phyloP scores from a whole-genome alignment of 768 basidiomycete species.

The Cystofilobasidium capitatum region DNA sequence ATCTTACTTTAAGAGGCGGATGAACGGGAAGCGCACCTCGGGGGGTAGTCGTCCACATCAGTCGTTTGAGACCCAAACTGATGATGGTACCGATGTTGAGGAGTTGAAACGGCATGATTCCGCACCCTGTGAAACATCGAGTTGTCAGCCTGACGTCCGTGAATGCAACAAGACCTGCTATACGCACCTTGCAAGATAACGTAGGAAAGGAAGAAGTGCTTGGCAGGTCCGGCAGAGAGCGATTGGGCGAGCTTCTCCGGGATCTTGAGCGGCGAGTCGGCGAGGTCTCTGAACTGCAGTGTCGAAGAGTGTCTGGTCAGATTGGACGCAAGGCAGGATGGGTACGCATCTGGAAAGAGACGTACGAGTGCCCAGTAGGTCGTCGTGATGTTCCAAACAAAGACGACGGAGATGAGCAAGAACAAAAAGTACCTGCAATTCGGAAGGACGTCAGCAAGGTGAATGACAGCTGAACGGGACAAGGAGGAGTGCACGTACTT shows the following conservation, averaged over 20 bases:
- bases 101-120: slow-evolving; percentile 90
- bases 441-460: not conserved
- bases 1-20: not conserved
- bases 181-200: slow-evolving; percentile 44
- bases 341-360: slow-evolving; percentile 14
- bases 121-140: slow-evolving; percentile 70
- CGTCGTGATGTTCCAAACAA: slow-evolving; percentile 83
- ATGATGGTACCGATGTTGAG: slow-evolving; percentile 83
- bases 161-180: too few relatives aligned
- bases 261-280: slow-evolving; percentile 74
- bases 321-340: slow-evolving; percentile 26
- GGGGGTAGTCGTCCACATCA: slow-evolving; percentile 78
- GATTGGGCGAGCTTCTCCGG: slow-evolving; percentile 84
- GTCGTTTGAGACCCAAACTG: slow-evolving; percentile 60
- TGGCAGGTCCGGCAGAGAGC: slow-evolving; percentile 39
- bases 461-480: not conserved
- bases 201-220: slow-evolving; percentile 49
- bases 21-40: slow-evolving; percentile 51
- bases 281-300: slow-evolving; percentile 62
- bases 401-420: slow-evolving; percentile 81
- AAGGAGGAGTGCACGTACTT: slow-evolving; percentile 51
- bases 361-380: slow-evolving; percentile 56
- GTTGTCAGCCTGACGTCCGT: not conserved
- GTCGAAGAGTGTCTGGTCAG: slow-evolving; percentile 30
- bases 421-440: slow-evolving; percentile 76